Conservation (phyloP, 148 eudicot species). For the Camellia granthamiana region DNA sequence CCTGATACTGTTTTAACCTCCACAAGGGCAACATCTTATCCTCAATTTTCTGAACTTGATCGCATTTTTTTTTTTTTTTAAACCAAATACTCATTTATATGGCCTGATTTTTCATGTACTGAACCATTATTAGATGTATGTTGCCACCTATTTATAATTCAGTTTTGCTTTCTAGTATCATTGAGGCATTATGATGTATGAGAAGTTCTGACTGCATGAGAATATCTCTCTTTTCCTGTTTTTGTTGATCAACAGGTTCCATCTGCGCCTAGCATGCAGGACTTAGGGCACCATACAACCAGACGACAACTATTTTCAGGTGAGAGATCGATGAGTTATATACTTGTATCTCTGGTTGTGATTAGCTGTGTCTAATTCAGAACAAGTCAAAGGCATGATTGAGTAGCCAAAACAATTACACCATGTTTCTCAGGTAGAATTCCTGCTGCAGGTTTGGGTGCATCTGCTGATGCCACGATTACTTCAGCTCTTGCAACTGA, state of each 20-base stretch:
- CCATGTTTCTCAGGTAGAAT: slow-evolving; percentile 6
- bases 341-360: background rate
- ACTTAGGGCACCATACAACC: background rate
- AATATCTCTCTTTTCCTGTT: background rate
- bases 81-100: background rate
- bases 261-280: slow-evolving; percentile 17
- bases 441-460: slow-evolving; percentile 19
- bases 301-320: slow-evolving; percentile 12
- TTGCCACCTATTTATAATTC: background rate
- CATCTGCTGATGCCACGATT: background rate
- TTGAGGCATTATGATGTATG: background rate
- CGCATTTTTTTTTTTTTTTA: background rate
- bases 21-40: background rate
- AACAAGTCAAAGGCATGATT: background rate
- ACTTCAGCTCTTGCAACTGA: background rate
- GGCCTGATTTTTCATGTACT: slow-evolving; percentile 1
- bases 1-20: slow-evolving; percentile 9
- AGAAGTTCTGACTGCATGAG: background rate
- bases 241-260: slow-evolving; percentile 18
- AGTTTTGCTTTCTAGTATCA: background rate
- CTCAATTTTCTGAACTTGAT: background rate
- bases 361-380: background rate
- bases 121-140: background rate
- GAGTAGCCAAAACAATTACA: background rate
- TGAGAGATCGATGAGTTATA: slow-evolving; percentile 14